Conservation (phyloP, 2,329 filamentous ascomycete genomes). For the Diaporthe vaccinii region DNA sequence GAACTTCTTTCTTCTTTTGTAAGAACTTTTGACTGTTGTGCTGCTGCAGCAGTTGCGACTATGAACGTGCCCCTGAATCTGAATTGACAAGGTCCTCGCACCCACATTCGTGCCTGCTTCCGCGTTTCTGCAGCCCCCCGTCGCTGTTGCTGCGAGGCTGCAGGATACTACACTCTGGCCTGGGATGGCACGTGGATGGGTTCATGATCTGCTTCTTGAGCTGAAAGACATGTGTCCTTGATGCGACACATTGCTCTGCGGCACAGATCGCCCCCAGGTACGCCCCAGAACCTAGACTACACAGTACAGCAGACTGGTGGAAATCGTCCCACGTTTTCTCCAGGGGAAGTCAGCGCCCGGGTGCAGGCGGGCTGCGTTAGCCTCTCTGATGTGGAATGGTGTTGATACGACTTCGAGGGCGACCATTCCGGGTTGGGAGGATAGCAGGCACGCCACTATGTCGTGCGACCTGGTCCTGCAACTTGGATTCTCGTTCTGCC, state of each 20-base stretch:
- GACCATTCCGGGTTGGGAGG: constrained; percentile 9
- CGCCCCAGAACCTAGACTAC: neutral
- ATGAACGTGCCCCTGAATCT: neutral
- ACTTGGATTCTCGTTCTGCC: constrained; percentile 8
- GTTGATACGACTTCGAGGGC: constrained; percentile 4
- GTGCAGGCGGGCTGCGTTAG: constrained; percentile 23
- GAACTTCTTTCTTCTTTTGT: neutral
- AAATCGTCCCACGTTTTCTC: constrained; percentile 1
- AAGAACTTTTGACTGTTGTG: neutral
- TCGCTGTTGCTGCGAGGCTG: constrained; percentile 18
- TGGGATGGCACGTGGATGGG: constrained; percentile 4
- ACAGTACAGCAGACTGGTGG: neutral
- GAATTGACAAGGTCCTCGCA: neutral
- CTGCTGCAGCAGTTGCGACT: neutral
- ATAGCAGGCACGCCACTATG: neutral
- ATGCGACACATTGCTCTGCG: constrained; percentile 7
- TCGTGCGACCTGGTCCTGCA: constrained; percentile 1
- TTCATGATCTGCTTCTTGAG: neutral
- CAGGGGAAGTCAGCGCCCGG: neutral
- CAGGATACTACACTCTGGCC: constrained; percentile 1
- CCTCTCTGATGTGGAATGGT: constrained; percentile 27
- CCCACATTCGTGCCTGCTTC: neutral
- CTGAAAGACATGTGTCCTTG: neutral
- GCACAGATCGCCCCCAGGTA: neutral
- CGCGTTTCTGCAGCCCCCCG: constrained; percentile 2